These are phyloP conservation scores for Actinomucor elegans DNA, from an alignment of 371 early-diverging fungal genomes.

Conservation along the genomic window DNA sequence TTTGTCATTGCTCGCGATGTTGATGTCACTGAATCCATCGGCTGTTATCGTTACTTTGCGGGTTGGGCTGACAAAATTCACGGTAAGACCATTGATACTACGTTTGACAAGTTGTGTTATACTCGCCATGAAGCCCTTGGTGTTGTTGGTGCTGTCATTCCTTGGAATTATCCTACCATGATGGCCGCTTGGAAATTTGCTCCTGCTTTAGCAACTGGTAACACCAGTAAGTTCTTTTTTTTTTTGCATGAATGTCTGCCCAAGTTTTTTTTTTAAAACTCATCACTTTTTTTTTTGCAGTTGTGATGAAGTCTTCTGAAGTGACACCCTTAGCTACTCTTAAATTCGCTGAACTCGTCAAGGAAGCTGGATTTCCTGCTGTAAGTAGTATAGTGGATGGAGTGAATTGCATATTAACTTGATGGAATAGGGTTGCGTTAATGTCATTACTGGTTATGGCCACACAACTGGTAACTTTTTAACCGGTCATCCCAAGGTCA, in stretches of 20 bases:
- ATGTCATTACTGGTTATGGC: conserved; percentile 62
- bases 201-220: conserved; percentile 77
- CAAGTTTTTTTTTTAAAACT: no score
- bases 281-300: conserved; percentile 10
- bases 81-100: conserved; percentile 43
- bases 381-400: conserved; percentile 19
- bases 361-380: conserved; percentile 46
- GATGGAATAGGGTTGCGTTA: conserved; percentile 59
- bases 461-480: conserved; percentile 35
- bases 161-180: conserved; percentile 54
- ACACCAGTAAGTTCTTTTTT: conserved; percentile 40
- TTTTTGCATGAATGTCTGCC: background rate
- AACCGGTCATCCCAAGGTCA: conserved; percentile 26
- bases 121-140: conserved; percentile 78
- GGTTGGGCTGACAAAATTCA: conserved; percentile 81
- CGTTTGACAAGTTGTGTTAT: conserved; percentile 51
- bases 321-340: conserved; percentile 51
- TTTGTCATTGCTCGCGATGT: conserved; percentile 52
- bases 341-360: conserved; percentile 41
- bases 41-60: conserved; percentile 74
- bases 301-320: conserved; percentile 56
- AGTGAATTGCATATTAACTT: background rate
- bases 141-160: conserved; percentile 74
- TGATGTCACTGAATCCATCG: conserved; percentile 65
- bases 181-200: conserved; percentile 82